Evolutionary conservation across 1,284 basidiomycete species (phyloP), one percentile per base, ranked within the genome.

Genomic region (Rhodotorula sp.): DNA sequence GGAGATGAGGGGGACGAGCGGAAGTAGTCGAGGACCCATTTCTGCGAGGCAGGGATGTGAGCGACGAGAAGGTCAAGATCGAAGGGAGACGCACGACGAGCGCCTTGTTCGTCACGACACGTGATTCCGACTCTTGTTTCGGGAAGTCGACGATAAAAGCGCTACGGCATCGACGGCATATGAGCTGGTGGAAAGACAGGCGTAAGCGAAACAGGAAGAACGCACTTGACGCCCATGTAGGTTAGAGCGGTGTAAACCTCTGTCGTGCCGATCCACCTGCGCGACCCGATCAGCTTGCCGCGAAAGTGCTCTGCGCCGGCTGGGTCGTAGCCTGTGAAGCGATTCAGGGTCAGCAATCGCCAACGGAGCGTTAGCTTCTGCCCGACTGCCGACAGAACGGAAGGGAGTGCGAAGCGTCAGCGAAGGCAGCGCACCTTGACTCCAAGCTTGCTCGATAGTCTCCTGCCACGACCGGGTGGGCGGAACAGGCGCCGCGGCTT

Each of bases 251-350:
- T 69, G 60, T 75, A 79, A 30, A 75, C 68, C 69, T 79, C 78
- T 52, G 75, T 76, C 52, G 78, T 76, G 4, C 78, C 78, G 44
- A 78, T 78, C 78, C 78, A 79, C 15, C 68, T 50, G 15, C 62
- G 70, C 46, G 71, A 75, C 15, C 70, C 70, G 16, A 73, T 62
- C 22, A 79, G 67, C 28, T 67, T 66, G 24, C 63, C 48, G 24
- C 59, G 50, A 58, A 78, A 79, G 54, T 78, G 75, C 13, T 30
- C 20, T 13, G 69, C 68, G 15, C 77, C 77, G 3, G 54, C 55
- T 1, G 74, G 70, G 64, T 79, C 78, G 57, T 71, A 73, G n/a
- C 77, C 77, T 70, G 44, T 47, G 20, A 2, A 5, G 20, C 46
- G 18, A 18, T 13, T 6, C 24, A 4, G 10, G 18, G 24, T 37